Conservation (phyloP, 169 alveolate genomes). For the Plasmodium gonderi region DNA sequence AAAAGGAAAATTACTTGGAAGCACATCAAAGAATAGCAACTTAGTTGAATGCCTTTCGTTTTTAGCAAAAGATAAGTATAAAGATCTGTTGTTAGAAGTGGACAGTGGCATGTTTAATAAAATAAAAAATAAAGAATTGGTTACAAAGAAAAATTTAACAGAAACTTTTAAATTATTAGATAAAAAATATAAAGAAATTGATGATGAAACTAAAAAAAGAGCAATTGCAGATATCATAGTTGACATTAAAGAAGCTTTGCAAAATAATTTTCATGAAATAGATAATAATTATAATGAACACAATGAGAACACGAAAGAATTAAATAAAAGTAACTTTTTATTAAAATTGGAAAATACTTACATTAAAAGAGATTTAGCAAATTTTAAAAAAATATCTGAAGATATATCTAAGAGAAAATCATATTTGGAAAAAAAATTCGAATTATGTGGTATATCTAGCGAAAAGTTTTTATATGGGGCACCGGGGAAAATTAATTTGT, state of each 20-base stretch:
- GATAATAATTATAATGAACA: neutral
- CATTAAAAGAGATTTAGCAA: slow-evolving; percentile 36
- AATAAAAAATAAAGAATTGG: slow-evolving; percentile 20
- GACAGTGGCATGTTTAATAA: neutral
- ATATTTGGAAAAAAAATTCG: slow-evolving; percentile 39
- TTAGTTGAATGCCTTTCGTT: slow-evolving; percentile 6
- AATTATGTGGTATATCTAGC: slow-evolving; percentile 18
- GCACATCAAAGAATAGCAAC: neutral
- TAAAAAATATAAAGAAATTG: slow-evolving; percentile 7
- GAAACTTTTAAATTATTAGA: slow-evolving; percentile 20
- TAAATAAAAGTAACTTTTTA: slow-evolving; percentile 17
- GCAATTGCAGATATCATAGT: slow-evolving; percentile 1
- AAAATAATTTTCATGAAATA: neutral
- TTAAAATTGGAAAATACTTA: slow-evolving; percentile 48
- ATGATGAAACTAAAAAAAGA: slow-evolving; percentile 17
- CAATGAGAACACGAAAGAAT: slow-evolving; percentile 10
- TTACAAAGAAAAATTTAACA: slow-evolving; percentile 25
- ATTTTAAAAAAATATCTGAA: slow-evolving; percentile 28
- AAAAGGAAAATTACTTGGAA: slow-evolving; percentile 13
- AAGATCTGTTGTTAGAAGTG: slow-evolving; percentile 11
- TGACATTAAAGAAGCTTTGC: slow-evolving; percentile 31
- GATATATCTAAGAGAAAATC: slow-evolving; percentile 19
- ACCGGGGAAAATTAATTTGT: slow-evolving; percentile 34
- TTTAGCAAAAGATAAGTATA: slow-evolving; percentile 9
- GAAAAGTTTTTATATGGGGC: slow-evolving; percentile 33